Evolutionary conservation across 257 asterid species (phyloP).

Genomic region (Nicotiana benthamiana): DNA sequence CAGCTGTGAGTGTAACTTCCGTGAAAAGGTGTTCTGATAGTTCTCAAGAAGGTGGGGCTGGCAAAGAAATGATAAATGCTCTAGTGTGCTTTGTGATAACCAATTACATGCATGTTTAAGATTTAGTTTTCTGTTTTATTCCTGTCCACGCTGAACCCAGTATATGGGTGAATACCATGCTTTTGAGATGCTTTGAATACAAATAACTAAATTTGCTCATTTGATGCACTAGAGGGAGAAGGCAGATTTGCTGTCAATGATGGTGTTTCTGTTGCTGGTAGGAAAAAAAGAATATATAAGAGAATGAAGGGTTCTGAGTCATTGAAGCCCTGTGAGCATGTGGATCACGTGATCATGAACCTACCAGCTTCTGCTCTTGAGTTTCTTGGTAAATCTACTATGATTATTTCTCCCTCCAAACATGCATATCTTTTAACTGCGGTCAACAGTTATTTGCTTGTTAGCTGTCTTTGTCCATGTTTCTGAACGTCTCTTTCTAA

Average conservation of each 20-base stretch:
- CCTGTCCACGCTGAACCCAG: neutral
- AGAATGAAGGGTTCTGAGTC: constrained; percentile 32
- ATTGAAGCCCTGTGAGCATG: constrained; percentile 83
- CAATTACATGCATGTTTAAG: neutral
- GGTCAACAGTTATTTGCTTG: neutral
- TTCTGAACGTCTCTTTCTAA: neutral
- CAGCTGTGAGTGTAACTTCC: constrained; percentile 23
- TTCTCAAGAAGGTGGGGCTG: constrained; percentile 38
- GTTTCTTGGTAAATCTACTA: constrained; percentile 59
- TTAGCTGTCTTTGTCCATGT: neutral
- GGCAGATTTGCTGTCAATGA: constrained; percentile 21
- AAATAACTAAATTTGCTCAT: constrained; percentile 5
- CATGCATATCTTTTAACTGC: neutral
- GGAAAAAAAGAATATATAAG: constrained; percentile 48
- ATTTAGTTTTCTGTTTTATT: neutral
- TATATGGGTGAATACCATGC: neutral
- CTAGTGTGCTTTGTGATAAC: neutral
- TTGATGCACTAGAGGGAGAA: constrained; percentile 35
- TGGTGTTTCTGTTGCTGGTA: constrained; percentile 28
- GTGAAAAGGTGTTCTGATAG: constrained; percentile 52
- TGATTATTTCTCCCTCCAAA: neutral
- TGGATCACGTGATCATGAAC: constrained; percentile 91
- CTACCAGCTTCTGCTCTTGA: constrained; percentile 88
- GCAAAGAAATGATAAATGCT: neutral
- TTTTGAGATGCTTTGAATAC: neutral